Percentiles rank a stretch among this genome's conserved stretches.
Conservation (phyloP, 306 rosid species). For the Potentilla sterilis region DNA sequence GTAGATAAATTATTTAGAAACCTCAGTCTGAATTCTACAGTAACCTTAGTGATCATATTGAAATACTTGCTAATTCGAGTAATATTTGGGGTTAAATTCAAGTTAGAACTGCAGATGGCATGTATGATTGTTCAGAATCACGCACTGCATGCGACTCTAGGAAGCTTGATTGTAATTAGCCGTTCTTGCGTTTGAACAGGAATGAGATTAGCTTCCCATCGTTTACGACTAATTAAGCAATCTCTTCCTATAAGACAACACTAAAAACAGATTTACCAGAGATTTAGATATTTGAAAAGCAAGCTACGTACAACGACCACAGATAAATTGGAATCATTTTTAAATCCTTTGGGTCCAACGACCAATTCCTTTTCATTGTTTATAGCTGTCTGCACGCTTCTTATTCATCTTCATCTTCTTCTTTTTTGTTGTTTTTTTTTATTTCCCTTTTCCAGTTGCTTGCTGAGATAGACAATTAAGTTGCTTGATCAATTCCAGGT, state of each 20-base stretch:
- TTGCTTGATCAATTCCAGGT: neutral
- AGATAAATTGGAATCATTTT: neutral
- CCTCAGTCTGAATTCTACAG: neutral
- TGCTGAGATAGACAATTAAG: neutral
- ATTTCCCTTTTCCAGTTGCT: neutral
- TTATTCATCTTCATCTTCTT: neutral
- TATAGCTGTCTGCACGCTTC: constrained; percentile 2
- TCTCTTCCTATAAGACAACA: constrained; percentile 2
- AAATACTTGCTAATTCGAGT: neutral
- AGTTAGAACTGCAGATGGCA: neutral
- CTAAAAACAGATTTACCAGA: constrained; percentile 8
- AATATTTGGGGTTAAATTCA: neutral
- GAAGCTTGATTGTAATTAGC: neutral
- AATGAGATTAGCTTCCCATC: neutral
- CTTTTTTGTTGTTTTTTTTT: too few relatives aligned
- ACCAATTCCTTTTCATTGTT: neutral
- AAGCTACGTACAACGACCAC: neutral
- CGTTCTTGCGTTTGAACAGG: neutral
- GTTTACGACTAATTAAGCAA: neutral
- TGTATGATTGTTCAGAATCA: neutral
- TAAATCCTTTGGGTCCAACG: neutral
- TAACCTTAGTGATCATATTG: neutral
- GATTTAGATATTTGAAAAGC: constrained; percentile 6
- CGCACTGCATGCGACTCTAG: neutral
- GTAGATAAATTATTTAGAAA: neutral